phyloP scores from a whole-genome alignment of 345 rosid species.

The Xanthoceras sorbifolium region DNA sequence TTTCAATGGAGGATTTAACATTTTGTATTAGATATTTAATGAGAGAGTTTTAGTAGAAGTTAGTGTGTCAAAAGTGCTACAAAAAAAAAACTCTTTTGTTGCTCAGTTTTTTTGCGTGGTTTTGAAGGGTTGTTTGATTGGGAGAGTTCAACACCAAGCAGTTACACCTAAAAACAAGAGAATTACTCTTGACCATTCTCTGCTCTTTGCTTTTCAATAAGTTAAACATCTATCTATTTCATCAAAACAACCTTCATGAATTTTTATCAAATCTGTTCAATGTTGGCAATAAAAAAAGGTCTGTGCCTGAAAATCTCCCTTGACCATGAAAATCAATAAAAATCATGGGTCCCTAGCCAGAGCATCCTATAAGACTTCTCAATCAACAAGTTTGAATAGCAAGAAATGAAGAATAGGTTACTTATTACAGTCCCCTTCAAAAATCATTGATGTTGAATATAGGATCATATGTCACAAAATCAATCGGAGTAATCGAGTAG shows the following conservation, averaged over 20 bases:
- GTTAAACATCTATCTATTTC: too few species aligned
- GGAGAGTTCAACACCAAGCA: conserved; percentile 39
- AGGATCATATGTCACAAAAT: not conserved
- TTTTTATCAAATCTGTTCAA: not conserved
- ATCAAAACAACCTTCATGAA: not conserved
- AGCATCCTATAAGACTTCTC: not conserved
- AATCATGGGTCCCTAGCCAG: not conserved
- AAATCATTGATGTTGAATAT: not conserved
- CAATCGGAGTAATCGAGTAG: not conserved
- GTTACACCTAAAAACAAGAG: conserved; percentile 61
- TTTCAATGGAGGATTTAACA: conserved; percentile 13
- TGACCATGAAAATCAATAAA: not conserved
- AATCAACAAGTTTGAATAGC: not conserved
- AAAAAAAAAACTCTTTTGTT: conserved; percentile 6
- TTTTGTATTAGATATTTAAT: conserved; percentile 16
- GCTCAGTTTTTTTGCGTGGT: conserved; percentile 37
- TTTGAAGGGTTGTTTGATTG: conserved; percentile 36
- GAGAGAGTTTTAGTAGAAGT: conserved; percentile 20
- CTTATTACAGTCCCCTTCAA: not conserved
- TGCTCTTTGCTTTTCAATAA: not conserved
- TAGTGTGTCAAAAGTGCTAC: not conserved
- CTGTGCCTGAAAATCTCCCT: not conserved
- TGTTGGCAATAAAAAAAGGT: not conserved
- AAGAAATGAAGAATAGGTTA: not conserved
- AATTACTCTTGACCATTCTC: conserved; percentile 38